Evolutionary conservation across 306 rosid genomes (phyloP).

Genomic region (Vigna mungo): DNA sequence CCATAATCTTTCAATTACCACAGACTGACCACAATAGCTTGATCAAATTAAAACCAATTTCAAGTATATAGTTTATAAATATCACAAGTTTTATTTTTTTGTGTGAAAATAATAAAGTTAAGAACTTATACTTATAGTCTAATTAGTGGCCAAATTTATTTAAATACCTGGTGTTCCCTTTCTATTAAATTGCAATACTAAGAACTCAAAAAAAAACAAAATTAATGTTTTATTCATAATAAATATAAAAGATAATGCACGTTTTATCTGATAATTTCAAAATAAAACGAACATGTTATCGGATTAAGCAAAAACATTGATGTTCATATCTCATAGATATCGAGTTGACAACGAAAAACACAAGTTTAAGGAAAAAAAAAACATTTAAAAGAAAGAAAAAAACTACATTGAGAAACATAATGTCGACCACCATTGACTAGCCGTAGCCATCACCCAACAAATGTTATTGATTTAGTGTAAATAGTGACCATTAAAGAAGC

Average conservation of each 20-base stretch:
- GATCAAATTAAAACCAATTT: no score
- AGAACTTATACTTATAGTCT: neutral
- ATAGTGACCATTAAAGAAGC: constrained; percentile 6
- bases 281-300: neutral
- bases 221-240: neutral
- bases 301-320: neutral
- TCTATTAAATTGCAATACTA: neutral
- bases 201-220: neutral
- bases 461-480: neutral
- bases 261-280: neutral
- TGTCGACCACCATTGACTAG: neutral
- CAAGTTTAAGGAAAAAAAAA: neutral
- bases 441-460: neutral
- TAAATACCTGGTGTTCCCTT: no score
- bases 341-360: neutral
- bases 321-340: neutral
- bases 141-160: no score
- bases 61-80: no score
- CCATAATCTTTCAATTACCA: no score
- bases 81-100: no score
- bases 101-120: neutral
- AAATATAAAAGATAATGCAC: no score
- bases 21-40: no score
- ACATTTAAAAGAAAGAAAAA: neutral
- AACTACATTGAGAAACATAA: neutral